Conservation (phyloP, 225 moss, liverwort and hornwort genomes). For the Polytrichum formosum region DNA sequence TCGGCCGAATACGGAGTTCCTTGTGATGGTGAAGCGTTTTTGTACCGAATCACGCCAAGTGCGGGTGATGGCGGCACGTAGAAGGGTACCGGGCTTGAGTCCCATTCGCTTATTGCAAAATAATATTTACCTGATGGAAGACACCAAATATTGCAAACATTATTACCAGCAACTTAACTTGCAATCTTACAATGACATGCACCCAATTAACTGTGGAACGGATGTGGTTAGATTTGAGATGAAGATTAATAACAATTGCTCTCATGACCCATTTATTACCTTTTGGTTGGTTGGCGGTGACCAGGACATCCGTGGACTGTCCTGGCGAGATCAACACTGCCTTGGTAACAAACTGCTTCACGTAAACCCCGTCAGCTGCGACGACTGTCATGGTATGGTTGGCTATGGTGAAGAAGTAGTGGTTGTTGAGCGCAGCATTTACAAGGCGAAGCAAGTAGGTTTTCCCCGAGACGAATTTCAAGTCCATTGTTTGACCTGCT, state of each 20-base stretch:
- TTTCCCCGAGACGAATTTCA: constrained; percentile 15
- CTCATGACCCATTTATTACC: constrained; percentile 6
- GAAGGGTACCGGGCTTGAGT: not conserved
- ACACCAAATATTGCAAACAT: constrained; percentile 12
- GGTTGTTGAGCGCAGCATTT: constrained; percentile 35
- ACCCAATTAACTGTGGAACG: too few relatives aligned
- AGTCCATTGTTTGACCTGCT: not conserved
- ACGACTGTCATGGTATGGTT: constrained; percentile 57
- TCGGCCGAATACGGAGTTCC: not conserved
- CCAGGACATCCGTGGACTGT: constrained; percentile 51
- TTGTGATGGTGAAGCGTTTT: not conserved
- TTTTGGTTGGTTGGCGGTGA: constrained; percentile 28
- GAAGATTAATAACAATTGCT: not conserved
- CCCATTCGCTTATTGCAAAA: not conserved
- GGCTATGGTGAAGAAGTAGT: constrained; percentile 37
- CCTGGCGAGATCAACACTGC: constrained; percentile 49
- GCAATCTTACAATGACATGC: constrained; percentile 31
- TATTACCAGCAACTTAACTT: constrained; percentile 14
- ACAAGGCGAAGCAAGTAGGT: constrained; percentile 43
- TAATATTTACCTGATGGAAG: constrained; percentile 13
- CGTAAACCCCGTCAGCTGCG: constrained; percentile 47
- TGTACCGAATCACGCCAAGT: not conserved
- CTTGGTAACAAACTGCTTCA: constrained; percentile 39
- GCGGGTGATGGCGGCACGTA: not conserved
- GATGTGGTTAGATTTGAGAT: not conserved